Percentiles rank a stretch among this genome's conserved stretches.
Evolutionary conservation across 352 stramenopile genomes (phyloP).

Genomic region (Thraustotheca clavata): DNA sequence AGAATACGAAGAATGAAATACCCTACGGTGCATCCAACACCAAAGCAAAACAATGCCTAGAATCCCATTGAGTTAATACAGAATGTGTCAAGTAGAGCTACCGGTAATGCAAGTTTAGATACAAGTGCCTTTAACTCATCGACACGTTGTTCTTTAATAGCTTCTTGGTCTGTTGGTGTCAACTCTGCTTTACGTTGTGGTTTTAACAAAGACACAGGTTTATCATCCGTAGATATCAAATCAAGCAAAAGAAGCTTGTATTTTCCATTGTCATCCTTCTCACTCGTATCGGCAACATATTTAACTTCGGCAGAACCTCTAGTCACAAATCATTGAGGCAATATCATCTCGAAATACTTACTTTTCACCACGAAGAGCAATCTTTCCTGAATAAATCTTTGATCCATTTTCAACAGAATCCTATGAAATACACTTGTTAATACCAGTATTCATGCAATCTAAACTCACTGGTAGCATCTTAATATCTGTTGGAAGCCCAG

Average conservation of each 20-base stretch:
- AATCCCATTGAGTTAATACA: background rate
- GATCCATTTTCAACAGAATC: constrained; percentile 1
- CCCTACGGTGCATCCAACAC: constrained; percentile 3
- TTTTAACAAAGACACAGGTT: background rate
- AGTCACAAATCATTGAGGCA: no score
- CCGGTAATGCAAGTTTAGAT: constrained; percentile 15
- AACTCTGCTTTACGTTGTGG: background rate
- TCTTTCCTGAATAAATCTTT: background rate
- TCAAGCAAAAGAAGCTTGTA: constrained; percentile 5
- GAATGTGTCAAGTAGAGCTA: background rate
- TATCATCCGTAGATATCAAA: background rate
- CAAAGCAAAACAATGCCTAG: constrained; percentile 16
- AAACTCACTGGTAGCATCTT: constrained; percentile 3
- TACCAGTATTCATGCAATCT: background rate
- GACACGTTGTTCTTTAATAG: constrained; percentile 15
- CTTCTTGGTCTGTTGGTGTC: background rate
- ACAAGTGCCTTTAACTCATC: constrained; percentile 12
- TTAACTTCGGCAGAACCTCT: constrained; percentile 8
- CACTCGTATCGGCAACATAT: background rate
- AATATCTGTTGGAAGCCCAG: constrained; percentile 9
- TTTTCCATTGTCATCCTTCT: constrained; percentile 12
- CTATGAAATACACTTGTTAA: background rate
- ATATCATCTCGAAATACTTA: background rate
- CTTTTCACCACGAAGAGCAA: constrained; percentile 1
- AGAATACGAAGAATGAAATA: constrained; percentile 20